Conservation (phyloP, 306 rosid species). For the Pyrus bretschneideri region DNA sequence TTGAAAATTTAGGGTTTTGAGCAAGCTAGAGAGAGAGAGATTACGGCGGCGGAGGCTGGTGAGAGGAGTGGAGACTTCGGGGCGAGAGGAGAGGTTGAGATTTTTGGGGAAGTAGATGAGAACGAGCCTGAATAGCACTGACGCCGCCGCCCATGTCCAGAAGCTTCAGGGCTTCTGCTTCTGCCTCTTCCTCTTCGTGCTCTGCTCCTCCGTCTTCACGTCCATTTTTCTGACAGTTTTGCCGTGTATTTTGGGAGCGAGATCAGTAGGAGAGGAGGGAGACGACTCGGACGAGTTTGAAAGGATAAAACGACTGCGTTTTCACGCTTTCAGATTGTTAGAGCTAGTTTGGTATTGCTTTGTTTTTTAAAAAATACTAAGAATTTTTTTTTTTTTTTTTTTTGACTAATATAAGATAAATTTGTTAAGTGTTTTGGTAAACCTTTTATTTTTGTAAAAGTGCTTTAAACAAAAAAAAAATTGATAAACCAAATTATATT, state of each 20-base stretch:
- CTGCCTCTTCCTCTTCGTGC: conserved; percentile 25
- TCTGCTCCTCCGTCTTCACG: conserved; percentile 8
- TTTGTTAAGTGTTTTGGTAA: too few relatives aligned
- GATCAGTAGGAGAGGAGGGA: neutral
- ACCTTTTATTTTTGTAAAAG: too few relatives aligned
- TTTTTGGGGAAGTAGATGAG: conserved; percentile 62
- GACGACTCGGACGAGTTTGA: neutral
- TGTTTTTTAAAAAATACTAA: too few relatives aligned
- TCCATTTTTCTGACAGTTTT: conserved; percentile 10
- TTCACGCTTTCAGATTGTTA: too few relatives aligned
- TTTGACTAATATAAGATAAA: too few relatives aligned
- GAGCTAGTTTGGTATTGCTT: too few relatives aligned
- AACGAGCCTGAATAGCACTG: conserved; percentile 60
- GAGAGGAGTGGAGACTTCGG: conserved; percentile 89
- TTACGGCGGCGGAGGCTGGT: conserved; percentile 89
- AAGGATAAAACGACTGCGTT: neutral
- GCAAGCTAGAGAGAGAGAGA: conserved; percentile 1
- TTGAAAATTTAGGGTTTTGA: neutral
- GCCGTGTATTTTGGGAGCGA: neutral
- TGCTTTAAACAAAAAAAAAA: too few relatives aligned
- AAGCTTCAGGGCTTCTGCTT: conserved; percentile 31
- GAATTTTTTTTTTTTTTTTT: too few relatives aligned
- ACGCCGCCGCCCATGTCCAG: conserved; percentile 65
- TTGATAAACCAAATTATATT: too few relatives aligned
- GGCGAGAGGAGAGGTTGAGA: conserved; percentile 83